These are phyloP conservation scores for Cytospora leucostoma DNA, from an alignment of 2,329 filamentous ascomycete species.

Conservation along the genomic window DNA sequence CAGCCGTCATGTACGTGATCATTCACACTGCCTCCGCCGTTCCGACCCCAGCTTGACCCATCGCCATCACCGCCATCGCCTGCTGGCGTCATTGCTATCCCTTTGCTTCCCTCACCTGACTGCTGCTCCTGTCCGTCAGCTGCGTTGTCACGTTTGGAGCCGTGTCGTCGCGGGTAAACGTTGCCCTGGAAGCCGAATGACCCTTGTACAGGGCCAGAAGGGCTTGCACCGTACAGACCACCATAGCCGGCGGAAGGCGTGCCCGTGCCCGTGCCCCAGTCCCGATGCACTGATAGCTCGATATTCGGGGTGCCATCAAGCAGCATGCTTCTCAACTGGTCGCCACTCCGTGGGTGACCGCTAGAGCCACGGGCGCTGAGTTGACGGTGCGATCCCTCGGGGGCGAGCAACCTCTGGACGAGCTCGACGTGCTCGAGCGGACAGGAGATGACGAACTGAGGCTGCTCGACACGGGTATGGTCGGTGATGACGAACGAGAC, in stretches of 20 bases:
- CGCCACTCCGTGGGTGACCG: slow-evolving; percentile 13
- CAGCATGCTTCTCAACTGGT: slow-evolving; percentile 24
- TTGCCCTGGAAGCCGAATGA: background rate
- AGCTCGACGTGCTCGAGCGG: slow-evolving; percentile 24
- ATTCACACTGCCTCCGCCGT: background rate
- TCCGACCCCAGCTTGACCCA: background rate
- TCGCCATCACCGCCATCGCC: background rate
- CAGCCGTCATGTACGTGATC: background rate
- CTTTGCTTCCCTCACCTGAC: background rate
- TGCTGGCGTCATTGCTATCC: background rate
- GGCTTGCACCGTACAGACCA: background rate
- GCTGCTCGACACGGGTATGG: slow-evolving; percentile 20
- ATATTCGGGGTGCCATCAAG: slow-evolving; percentile 26
- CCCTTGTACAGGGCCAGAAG: background rate
- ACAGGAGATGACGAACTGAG: slow-evolving; percentile 26
- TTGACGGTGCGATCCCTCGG: slow-evolving; percentile 8
- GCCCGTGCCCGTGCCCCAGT: no score
- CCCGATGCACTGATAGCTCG: slow-evolving; percentile 16
- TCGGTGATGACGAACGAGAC: slow-evolving; percentile 26
- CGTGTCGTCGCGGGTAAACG: background rate
- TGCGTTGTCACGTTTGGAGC: background rate
- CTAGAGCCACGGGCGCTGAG: slow-evolving; percentile 21
- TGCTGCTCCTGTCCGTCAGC: background rate
- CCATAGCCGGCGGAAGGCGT: background rate
- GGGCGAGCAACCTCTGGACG: slow-evolving; percentile 15